Base-by-base conservation (phyloP, 2,329 filamentous ascomycete genomes). In the Cercospora brassicicola region DNA sequence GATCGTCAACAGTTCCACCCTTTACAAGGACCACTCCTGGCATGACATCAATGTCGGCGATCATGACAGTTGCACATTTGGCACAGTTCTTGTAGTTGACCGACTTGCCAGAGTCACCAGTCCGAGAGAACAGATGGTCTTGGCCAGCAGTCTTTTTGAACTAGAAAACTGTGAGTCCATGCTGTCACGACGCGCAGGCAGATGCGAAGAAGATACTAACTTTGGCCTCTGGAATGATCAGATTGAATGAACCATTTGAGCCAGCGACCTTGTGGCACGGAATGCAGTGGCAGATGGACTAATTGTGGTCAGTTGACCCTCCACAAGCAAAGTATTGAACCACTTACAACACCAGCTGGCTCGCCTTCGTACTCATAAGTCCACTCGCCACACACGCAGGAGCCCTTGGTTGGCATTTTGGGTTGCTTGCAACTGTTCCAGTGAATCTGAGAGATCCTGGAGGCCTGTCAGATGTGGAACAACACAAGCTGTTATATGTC, bases 341-440 rank as follows among this genome's bases (percentile, higher is more conserved):
- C 11, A 72, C 73, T 65, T 60, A 76, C 74, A 15, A 73, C 72
- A 10, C 66, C 73, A 10, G 57, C 60, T 45, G 78, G 74, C 48
- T 78, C 76, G 26, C 76, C 76, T 4, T 73, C 70, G 59, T 77
- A 76, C 63, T 79, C 72, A 66, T 79, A 80, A 15, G 73, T 75
- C 61, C 77, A 76, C n/a, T 78, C 76, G 15, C 78, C 78, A 66
- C 79, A 80, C 30, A 76, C 70, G 59, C 71, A 73, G 66, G 70
- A 71, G 66, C 71, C 71, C 51, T 72, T 73, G 18, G 31, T 61
- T 36, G 68, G 64, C 70, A 72, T 72, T 8, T 30, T 66, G 42
- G 30, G 11, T 23, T 55, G 20, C 6, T 42, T 60, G 39, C 20
- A 28, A 26, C 33, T 48, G 28, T 53, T 31, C 1, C n/a, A 3